These are phyloP conservation scores for Tulasnella sp. DNA, from an alignment of 768 basidiomycete species.

Conservation along the genomic window DNA sequence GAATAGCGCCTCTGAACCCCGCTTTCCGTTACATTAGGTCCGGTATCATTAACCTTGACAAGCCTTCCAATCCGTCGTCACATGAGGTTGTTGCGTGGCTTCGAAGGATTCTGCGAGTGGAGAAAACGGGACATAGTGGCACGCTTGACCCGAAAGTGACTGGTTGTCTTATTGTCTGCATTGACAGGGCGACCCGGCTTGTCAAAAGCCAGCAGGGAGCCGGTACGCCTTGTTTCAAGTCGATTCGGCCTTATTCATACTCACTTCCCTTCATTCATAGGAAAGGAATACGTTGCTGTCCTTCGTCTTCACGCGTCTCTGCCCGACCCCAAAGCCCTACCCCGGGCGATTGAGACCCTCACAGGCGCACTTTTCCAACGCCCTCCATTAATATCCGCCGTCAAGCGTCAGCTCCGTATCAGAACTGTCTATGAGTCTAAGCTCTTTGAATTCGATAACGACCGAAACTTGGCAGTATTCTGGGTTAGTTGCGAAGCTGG, in stretches of 20 bases:
- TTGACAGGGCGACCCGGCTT: conserved; percentile 93
- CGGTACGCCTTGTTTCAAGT: conserved; percentile 36
- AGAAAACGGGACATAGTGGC: conserved; percentile 98
- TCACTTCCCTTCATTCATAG: conserved; percentile 24
- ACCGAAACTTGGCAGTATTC: conserved; percentile 92
- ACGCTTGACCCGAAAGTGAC: conserved; percentile 99
- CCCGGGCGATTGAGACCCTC: conserved; percentile 89
- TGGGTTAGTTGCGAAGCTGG: conserved; percentile 99
- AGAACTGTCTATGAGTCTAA: conserved; percentile 96
- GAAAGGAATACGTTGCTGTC: conserved; percentile 98
- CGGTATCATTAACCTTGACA: conserved; percentile 98
- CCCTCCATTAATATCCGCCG: conserved; percentile 96
- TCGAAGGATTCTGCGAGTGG: conserved; percentile 87
- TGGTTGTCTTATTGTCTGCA: conserved; percentile 96
- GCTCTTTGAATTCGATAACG: conserved; percentile 92
- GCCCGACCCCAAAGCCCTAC: conserved; percentile 70
- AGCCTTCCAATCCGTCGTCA: conserved; percentile 96
- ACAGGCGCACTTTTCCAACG: conserved; percentile 98
- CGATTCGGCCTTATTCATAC: neutral
- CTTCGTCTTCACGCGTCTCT: conserved; percentile 81
- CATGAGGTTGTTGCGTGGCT: conserved; percentile 99
- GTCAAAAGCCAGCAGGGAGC: conserved; percentile 99
- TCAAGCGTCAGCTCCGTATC: conserved; percentile 94
- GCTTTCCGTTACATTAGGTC: conserved; percentile 44
- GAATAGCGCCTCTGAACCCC: neutral